Evolutionary conservation across 2,329 filamentous ascomycete species (phyloP), one percentile per base, ranked within the genome.

Genomic region (Nigrograna mackinnonii): DNA sequence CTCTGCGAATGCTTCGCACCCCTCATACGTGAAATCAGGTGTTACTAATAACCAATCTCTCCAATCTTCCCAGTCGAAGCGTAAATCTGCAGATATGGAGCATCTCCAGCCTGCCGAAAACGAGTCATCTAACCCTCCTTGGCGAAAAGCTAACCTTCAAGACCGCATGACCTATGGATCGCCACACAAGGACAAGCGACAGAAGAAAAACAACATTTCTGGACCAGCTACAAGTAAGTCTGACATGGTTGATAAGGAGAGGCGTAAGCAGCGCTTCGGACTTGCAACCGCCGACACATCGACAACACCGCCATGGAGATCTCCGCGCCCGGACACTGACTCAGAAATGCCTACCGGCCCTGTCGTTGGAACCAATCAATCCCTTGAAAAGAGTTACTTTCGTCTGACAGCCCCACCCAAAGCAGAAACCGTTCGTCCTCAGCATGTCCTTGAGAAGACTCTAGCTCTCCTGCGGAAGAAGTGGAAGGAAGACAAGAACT

Each of bases 401-500:
- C 91, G 94, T 49, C 79, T 99, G 66, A 99, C 92, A 14, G 85
- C 91, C 22, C 86, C 91, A 36, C 94, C 94, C 22, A 89, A 95
- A 53, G 85, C 91, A 41, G 87, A 91, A 61, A 86, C 86, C 57
- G 94, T 99, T 37, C 91, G 94, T 34, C 94, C 94, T 17, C 79
- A 95, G 63, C 73, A 73, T 36, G 77, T 99, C 17, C 74, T 99
- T 50, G 84, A 86, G 55, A 85, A 94, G 71, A 91, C 92, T 5
- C 73, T 99, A 68, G 89, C 95, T 55, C 75, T 95, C 36, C 75
- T 99, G 51, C 95, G 95, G 76, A 88, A 86, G 75, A 97, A 95
- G 73, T 99, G 94, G 94, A 87, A 85, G 65, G 83, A 85, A 57
- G 91, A 96, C 60, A 86, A 85, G 73, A 96, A 97, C 72, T 99